Base-by-base conservation (phyloP, 1,284 basidiomycete genomes). In the Sphaerobolus stellatus region DNA sequence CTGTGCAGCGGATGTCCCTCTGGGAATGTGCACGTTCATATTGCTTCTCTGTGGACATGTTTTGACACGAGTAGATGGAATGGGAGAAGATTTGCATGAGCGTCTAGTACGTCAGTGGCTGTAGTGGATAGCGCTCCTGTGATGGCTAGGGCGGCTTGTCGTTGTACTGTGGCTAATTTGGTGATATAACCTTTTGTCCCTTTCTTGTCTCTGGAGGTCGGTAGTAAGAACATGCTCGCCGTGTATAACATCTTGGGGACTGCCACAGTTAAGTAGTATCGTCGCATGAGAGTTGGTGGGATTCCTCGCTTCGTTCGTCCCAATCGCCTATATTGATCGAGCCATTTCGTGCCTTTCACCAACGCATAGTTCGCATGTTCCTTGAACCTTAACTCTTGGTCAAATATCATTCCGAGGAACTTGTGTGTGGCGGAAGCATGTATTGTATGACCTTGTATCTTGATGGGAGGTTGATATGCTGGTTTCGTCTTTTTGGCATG, bases 41-140 rank as follows among this genome's bases (percentile, higher is more conserved):
- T 38, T 16, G n/a, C 36, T n/a, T 44, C 58, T 52, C 18, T 56
- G 16, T 66, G 58, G 14, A 66, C 60, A 1, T 59, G 29, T 29
- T 66, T 66, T 38, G 62, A 50, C 5, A 77, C 47, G 0, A 65
- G 49, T 0, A 68, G 53, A 5, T 62, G 25, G 16, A 70, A 62
- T 0, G 75, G 75, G 0, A 66, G 61, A 44, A 54, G 51, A 33
- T 54, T 30, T 4, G 56, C 29, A 20, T 55, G 45, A 8, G 28
- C 30, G 22, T 54, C 56, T 5, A 54, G 30, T 16, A 41, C 8
- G 28, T 53, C 45, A 5, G 14, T 44, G 3, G 52, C 24, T 11
- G 52, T 28, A 9, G 52, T 41, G 27, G 31, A 16, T 44, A 57
- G 33, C 13, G 33, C 44, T 16, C 52, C 52, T 11, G 51, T 53